Base-by-base conservation (phyloP, 306 rosid species). In the Quercus berberidifolia region DNA sequence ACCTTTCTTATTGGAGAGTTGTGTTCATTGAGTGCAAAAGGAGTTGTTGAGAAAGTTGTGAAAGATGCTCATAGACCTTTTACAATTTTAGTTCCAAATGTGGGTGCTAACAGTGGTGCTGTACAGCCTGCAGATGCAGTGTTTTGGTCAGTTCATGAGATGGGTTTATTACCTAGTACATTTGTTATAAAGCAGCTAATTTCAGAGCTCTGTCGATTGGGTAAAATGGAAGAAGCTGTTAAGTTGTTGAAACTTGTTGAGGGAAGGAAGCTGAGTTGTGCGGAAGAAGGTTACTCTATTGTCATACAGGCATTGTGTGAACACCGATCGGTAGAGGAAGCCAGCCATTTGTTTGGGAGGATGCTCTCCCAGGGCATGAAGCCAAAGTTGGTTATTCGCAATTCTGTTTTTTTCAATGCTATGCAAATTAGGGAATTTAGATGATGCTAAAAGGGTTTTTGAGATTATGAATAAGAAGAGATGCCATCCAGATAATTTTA, bases 1-100 rank as follows among this genome's bases (percentile, higher is more conserved):
- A 91, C 86, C 71, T 33, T 82, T 55, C 92, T 91, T 63, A 82
- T 91, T 58, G 97, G 90, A 43, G 90, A 89, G 64, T 81, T 89
- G 63, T 89, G 93, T 74, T 88, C 71, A 13, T 70, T 89, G 72
- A 88, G 92, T 85, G 86, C 82, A 5, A 91, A 85, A 76, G 92
- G 93, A 73, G 87, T 84, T 74, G 62, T 91, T 43, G 87, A 81
- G 82, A 86, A 83, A 82, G 87, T 86, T 19, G 83, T 91, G 80
- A 80, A 52, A 57, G 76, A 83, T 60, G 76, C 85, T 4, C 80
- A 82, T 46, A 82, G 92, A 55, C 88, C 90, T 0, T 89, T 76
- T 75, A 86, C 86, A 19, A 84, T 88, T 58, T 78, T 88, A 71
- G 90, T 91, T 75, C 97, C 91, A 11, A 89, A 89, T 62, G 65